Evolutionary conservation across 2,329 filamentous ascomycete genomes (phyloP).

Genomic region (Achaetomium macrosporum): DNA sequence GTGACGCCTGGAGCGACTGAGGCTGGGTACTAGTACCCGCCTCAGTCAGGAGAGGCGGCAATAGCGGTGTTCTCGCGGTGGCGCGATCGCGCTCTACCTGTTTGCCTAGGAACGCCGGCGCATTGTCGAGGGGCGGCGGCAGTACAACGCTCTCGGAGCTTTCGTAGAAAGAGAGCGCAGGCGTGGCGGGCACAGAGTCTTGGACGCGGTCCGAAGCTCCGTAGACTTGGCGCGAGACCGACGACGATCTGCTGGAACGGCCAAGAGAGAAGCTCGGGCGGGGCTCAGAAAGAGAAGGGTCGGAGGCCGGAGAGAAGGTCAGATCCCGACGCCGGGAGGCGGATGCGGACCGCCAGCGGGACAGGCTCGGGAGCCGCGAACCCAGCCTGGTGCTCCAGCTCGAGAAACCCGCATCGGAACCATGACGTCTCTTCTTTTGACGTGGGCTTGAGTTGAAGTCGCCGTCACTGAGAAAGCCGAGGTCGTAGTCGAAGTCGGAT

Average conservation of each 20-base stretch:
- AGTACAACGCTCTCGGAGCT: slow-evolving; percentile 49
- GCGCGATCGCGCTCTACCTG: slow-evolving; percentile 53
- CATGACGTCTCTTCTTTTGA: slow-evolving; percentile 51
- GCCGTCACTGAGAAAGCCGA: slow-evolving; percentile 60
- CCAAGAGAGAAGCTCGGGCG: slow-evolving; percentile 59
- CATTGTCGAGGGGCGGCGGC: slow-evolving; percentile 45
- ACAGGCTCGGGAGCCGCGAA: slow-evolving; percentile 51
- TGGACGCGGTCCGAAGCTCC: slow-evolving; percentile 38
- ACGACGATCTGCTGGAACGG: slow-evolving; percentile 72
- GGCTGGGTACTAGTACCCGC: slow-evolving; percentile 39
- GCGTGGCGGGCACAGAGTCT: slow-evolving; percentile 56
- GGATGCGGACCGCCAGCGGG: slow-evolving; percentile 44
- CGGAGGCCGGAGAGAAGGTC: slow-evolving; percentile 62
- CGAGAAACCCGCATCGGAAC: slow-evolving; percentile 54
- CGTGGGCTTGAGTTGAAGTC: slow-evolving; percentile 46
- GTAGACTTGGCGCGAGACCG: slow-evolving; percentile 58
- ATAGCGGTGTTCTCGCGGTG: slow-evolving; percentile 71
- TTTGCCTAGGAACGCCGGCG: slow-evolving; percentile 43
- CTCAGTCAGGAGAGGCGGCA: slow-evolving; percentile 72
- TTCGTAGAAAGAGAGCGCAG: slow-evolving; percentile 58
- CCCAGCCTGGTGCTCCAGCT: slow-evolving; percentile 61
- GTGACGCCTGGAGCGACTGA: slow-evolving; percentile 61
- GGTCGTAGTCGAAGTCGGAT: slow-evolving; percentile 56
- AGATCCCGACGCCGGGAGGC: slow-evolving; percentile 42
- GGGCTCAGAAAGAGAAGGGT: slow-evolving; percentile 69